Percentiles rank a stretch among this genome's conserved stretches.
phyloP scores from a whole-genome alignment of 2,329 filamentous ascomycete genomes.

The Verticillium longisporum region DNA sequence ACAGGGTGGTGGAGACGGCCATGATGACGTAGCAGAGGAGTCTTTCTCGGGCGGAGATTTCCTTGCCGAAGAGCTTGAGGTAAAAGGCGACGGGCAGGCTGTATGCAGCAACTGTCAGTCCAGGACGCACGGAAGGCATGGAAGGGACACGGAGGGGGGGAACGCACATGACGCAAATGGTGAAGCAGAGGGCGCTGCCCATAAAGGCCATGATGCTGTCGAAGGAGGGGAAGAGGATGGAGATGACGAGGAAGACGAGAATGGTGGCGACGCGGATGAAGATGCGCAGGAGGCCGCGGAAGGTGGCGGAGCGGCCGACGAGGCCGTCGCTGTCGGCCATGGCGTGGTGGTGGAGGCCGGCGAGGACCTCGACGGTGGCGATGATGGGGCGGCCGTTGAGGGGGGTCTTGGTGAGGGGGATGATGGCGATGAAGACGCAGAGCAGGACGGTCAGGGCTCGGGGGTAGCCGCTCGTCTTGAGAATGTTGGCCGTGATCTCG shows the following conservation, averaged over 20 bases:
- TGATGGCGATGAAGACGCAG: conserved; percentile 82
- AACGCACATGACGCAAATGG: conserved; percentile 75
- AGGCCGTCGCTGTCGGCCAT: conserved; percentile 39
- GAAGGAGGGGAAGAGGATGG: conserved; percentile 66
- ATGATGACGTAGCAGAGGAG: conserved; percentile 63
- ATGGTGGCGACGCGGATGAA: conserved; percentile 60
- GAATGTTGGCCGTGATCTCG: conserved; percentile 86
- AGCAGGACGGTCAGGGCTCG: conserved; percentile 67
- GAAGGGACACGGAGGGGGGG: too few species aligned
- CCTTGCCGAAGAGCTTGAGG: conserved; percentile 75
- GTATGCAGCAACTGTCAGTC: background rate
- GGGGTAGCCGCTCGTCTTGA: conserved; percentile 69
- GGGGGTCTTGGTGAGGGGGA: conserved; percentile 92
- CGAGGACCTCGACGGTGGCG: conserved; percentile 71
- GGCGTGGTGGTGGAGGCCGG: conserved; percentile 56
- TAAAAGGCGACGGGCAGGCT: conserved; percentile 79
- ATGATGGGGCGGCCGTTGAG: conserved; percentile 84
- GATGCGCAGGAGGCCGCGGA: conserved; percentile 52
- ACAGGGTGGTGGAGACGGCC: conserved; percentile 61
- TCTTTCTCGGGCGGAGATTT: conserved; percentile 59
- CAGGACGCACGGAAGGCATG: too few species aligned
- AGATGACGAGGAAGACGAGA: conserved; percentile 67
- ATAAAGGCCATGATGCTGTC: conserved; percentile 89
- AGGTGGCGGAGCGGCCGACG: conserved; percentile 48
- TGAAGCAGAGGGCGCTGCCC: conserved; percentile 84